Base-by-base conservation (phyloP, 805 yeast species). In the Yueomyces sp. region DNA sequence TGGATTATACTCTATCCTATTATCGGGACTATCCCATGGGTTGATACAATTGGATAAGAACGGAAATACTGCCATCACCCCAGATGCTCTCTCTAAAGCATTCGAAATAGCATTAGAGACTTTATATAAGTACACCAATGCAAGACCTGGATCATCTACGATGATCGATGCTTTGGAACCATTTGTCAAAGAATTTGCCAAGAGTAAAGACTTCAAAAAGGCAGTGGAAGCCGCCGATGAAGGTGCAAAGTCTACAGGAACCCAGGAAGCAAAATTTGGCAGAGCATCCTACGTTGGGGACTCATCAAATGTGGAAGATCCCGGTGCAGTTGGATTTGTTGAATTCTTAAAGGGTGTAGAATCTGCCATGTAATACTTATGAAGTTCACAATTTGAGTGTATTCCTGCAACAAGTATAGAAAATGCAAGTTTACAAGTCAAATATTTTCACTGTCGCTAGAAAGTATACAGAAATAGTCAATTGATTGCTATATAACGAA, bases 231-330 rank as follows among this genome's bases (percentile, higher is more conserved):
- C 85, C 8, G 94, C 94, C 5, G 67, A 67, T 37, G 65, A 73
- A 37, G 95, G 95, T 40, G 90, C 94, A 28, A 78, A 83, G 40
- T 64, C 73, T 3, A 90, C 97, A 1, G 77, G 79, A 41, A 67
- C 76, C 36, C 65, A 84, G 50, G 80, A 76, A 50, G 96, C 96
- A 39, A 81, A 81, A 53, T 86, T 90, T 52, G 97, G 97, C 31
- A 76, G 97, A 56, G 95, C 97, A 19, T 81, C 94, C 4, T 90
- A 88, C 58, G 96, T 88, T 29, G 86, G 85, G 28, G 85, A 83
- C n/a, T 69, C 70, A 4, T 61, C 64, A n/a, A 64, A 63, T 3
- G 64, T 87, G 31, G 94, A 95, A 2, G 97, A 88, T 55, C 96
- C 97, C 4, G 96, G 97, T 50, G 96, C 96, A 2, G 76, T 85